phyloP scores from a whole-genome alignment of 768 basidiomycete species.

The Trichaptum fuscoviolaceum region DNA sequence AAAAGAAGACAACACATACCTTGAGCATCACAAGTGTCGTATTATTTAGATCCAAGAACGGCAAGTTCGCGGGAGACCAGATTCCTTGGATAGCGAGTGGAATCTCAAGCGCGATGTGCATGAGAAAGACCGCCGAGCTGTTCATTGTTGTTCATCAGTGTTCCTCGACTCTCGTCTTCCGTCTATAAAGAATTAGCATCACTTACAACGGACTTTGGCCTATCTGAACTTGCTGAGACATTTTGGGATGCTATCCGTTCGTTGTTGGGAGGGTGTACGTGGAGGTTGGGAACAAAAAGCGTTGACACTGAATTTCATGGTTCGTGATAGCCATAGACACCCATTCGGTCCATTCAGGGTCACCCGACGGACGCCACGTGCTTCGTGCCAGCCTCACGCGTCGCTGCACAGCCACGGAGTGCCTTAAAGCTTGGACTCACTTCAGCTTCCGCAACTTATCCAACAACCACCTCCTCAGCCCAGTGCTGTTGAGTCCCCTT shows the following conservation, averaged over 20 bases:
- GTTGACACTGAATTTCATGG: neutral
- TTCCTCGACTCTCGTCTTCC: neutral
- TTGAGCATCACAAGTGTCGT: constrained; percentile 73
- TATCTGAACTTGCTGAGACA: neutral
- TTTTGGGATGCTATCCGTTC: neutral
- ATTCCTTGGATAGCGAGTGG: constrained; percentile 77
- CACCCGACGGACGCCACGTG: neutral
- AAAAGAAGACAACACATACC: constrained; percentile 32
- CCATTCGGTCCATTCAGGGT: neutral
- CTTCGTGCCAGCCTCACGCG: neutral
- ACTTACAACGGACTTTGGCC: neutral
- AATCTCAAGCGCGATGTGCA: constrained; percentile 75
- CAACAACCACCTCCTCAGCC: neutral
- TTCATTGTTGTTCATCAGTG: neutral
- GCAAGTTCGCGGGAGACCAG: constrained; percentile 53
- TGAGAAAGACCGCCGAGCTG: constrained; percentile 66
- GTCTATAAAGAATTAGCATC: neutral
- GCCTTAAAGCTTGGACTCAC: neutral
- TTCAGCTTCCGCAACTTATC: neutral
- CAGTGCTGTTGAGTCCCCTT: neutral
- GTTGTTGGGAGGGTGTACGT: neutral
- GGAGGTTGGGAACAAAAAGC: constrained; percentile 1
- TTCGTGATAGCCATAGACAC: neutral
- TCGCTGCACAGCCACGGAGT: neutral
- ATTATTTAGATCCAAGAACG: constrained; percentile 79